phyloP scores from a whole-genome alignment of 768 basidiomycete genomes.

The Termitomyces sp. region DNA sequence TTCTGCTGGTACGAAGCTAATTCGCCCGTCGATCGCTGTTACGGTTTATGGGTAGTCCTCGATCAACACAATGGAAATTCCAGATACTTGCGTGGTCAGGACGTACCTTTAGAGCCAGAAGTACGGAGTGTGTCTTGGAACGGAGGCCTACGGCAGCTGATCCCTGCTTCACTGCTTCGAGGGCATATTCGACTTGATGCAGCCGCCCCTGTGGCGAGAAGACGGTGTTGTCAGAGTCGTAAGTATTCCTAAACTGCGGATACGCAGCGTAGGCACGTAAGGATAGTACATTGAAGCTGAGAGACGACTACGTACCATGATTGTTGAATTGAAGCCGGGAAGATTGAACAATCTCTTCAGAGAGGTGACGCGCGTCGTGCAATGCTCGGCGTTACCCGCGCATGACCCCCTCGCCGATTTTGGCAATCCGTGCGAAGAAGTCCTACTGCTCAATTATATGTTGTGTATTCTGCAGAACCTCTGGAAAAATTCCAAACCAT shows the following conservation, averaged over 20 bases:
- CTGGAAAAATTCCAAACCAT: too few species aligned
- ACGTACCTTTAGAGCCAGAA: constrained; percentile 87
- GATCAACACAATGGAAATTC: not conserved
- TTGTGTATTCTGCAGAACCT: too few species aligned
- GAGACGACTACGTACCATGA: constrained; percentile 26
- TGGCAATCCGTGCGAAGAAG: too few species aligned
- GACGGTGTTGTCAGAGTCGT: constrained; percentile 98
- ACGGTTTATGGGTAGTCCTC: not conserved
- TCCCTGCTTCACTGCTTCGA: constrained; percentile 99
- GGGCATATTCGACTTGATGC: constrained; percentile 97
- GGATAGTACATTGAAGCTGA: not conserved
- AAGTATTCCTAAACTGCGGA: constrained; percentile 84
- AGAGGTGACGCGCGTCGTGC: constrained; percentile 24
- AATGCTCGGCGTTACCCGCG: constrained; percentile 11
- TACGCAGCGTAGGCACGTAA: constrained; percentile 19
- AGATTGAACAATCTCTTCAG: not conserved
- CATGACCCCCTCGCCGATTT: not conserved
- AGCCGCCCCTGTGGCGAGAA: constrained; percentile 95
- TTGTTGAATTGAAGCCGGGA: constrained; percentile 11
- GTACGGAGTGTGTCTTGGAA: constrained; percentile 90
- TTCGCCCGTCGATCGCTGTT: constrained; percentile 93
- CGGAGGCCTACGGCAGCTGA: constrained; percentile 97
- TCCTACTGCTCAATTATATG: too few species aligned
- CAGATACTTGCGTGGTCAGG: not conserved
- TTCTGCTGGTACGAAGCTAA: constrained; percentile 99